A percentile compares a stretch with the other conserved stretches of the same genome.
These are phyloP conservation scores for Pholiota molesta DNA, from an alignment of 768 basidiomycete genomes.

Conservation along the genomic window DNA sequence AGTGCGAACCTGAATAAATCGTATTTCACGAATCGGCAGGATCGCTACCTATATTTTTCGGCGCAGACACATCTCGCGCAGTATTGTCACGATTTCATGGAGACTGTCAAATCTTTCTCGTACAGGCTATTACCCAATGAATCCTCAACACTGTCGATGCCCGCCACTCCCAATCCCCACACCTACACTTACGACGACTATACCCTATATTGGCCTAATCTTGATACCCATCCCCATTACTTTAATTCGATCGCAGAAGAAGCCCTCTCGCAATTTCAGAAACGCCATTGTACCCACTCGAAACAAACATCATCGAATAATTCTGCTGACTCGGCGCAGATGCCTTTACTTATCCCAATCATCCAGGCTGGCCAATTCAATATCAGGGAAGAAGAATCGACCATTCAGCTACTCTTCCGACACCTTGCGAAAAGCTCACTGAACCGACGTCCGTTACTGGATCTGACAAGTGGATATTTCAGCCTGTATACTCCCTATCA, in stretches of 20 bases:
- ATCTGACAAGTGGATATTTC: conserved; percentile 96
- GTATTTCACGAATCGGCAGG: conserved; percentile 95
- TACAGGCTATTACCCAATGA: conserved; percentile 49
- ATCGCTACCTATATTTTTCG: conserved; percentile 84
- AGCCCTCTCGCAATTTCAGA: conserved; percentile 65
- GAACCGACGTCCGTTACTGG: conserved; percentile 48
- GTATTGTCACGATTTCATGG: conserved; percentile 83
- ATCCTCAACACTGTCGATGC: background rate
- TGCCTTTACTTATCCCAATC: conserved; percentile 72
- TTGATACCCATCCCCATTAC: conserved; percentile 64
- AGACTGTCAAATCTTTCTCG: conserved; percentile 70
- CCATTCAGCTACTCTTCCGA: conserved; percentile 61
- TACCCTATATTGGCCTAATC: conserved; percentile 67
- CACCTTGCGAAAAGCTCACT: conserved; percentile 32
- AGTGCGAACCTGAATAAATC: conserved; percentile 94
- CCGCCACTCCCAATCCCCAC: conserved; percentile 20
- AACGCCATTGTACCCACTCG: conserved; percentile 29
- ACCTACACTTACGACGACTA: conserved; percentile 47
- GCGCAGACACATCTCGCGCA: conserved; percentile 65
- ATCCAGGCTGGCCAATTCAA: conserved; percentile 91
- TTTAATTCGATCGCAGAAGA: conserved; percentile 63
- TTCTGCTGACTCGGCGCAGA: conserved; percentile 14
- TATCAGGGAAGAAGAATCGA: conserved; percentile 82
- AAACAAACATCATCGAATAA: background rate
- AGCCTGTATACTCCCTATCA: conserved; percentile 84